These are phyloP conservation scores for Aspergillus ostianus DNA, from an alignment of 495 filamentous ascomycete genomes.

Conservation along the genomic window DNA sequence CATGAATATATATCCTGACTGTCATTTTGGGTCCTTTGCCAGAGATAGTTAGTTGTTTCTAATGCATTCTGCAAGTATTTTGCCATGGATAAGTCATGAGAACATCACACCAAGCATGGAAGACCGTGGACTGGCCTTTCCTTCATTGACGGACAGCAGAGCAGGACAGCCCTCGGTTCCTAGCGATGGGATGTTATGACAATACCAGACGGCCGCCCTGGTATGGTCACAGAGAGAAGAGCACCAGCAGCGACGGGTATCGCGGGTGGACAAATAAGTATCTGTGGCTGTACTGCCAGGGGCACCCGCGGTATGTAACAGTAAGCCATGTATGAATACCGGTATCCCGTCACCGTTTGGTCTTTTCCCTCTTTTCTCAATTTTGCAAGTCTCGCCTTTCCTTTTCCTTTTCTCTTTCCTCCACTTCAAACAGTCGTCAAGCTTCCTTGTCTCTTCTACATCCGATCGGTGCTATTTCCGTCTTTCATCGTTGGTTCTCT, in stretches of 20 bases:
- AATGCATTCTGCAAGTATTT: too few species aligned
- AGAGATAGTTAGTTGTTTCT: too few species aligned
- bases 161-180: neutral
- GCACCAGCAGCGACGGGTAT: neutral
- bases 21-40: too few species aligned
- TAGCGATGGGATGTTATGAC: neutral
- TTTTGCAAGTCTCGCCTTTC: neutral
- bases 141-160: too few species aligned
- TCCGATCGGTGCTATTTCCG: neutral
- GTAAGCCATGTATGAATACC: neutral
- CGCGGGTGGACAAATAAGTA: neutral
- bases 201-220: neutral
- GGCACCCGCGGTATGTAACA: neutral
- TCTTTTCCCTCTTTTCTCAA: neutral
- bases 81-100: too few species aligned
- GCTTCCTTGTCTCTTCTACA: neutral
- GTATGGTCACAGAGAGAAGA: neutral
- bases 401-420: neutral
- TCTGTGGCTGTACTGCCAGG: neutral
- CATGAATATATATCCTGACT: too few species aligned
- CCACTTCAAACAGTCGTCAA: neutral
- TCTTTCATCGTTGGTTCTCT: neutral
- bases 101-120: too few species aligned
- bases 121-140: too few species aligned
- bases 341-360: neutral